A percentile compares a stretch with the other conserved stretches of the same genome.
phyloP scores from a whole-genome alignment of 2,329 filamentous ascomycete species.

The Parastagonospora avenae region DNA sequence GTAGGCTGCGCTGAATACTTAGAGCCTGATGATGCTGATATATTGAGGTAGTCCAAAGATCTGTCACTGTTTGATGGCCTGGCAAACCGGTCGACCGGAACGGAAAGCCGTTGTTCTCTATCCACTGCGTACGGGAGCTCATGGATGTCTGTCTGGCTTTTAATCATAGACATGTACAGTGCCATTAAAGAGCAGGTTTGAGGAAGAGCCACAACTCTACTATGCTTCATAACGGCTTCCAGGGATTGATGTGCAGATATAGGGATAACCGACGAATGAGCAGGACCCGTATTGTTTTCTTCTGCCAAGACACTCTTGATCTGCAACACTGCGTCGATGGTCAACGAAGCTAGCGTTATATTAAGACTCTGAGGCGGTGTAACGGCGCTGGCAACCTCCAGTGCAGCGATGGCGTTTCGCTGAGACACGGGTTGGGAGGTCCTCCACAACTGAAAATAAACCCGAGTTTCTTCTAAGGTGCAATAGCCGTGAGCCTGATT shows the following conservation, averaged over 20 bases:
- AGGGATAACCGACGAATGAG: background rate
- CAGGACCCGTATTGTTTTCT: background rate
- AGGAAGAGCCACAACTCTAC: background rate
- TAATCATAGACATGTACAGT: background rate
- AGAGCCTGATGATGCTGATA: background rate
- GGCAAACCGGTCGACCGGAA: background rate
- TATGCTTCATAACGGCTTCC: background rate
- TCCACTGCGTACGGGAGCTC: background rate
- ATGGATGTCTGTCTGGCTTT: background rate
- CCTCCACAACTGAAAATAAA: background rate
- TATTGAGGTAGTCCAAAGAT: background rate
- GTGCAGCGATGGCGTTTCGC: background rate
- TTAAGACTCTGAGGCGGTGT: background rate
- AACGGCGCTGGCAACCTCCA: background rate
- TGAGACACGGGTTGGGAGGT: background rate
- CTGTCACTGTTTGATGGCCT: background rate
- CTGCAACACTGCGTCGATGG: background rate
- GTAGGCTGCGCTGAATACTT: background rate
- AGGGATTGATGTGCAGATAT: background rate
- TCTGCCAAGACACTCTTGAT: background rate
- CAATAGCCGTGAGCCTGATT: background rate
- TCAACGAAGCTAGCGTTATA: background rate
- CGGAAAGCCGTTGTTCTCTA: background rate
- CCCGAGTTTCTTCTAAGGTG: background rate
- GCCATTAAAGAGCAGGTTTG: background rate